Percentiles rank a stretch among this genome's conserved stretches.
These are phyloP conservation scores for Rhodomyrtus psidioides DNA, from an alignment of 441 rosid genomes.

Conservation along the genomic window DNA sequence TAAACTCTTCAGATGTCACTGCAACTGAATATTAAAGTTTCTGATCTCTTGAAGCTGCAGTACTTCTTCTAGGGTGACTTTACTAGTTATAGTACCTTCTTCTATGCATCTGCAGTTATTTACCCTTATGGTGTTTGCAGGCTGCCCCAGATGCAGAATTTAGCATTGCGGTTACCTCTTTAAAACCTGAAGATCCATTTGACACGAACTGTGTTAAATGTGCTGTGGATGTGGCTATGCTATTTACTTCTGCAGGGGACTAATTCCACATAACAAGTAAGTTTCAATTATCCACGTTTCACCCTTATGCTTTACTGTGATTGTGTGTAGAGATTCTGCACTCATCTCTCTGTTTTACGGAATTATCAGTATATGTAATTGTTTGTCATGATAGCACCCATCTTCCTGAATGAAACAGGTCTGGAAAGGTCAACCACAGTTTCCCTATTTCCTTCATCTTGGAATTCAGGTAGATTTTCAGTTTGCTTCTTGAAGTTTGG, in stretches of 20 bases:
- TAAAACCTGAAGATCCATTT: slow-evolving; percentile 81
- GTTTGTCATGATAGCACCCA: not conserved
- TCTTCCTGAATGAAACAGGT: slow-evolving; percentile 28
- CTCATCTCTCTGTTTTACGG: not conserved
- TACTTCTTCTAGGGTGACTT: not conserved
- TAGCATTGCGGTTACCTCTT: slow-evolving; percentile 84
- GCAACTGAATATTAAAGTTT: not conserved
- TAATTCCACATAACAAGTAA: slow-evolving; percentile 32
- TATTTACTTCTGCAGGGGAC: slow-evolving; percentile 15
- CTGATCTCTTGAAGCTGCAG: not conserved
- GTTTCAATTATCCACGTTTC: slow-evolving; percentile 1
- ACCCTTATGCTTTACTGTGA: not conserved
- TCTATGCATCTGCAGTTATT: not conserved
- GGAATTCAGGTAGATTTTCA: slow-evolving; percentile 68
- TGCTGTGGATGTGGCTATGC: slow-evolving; percentile 74
- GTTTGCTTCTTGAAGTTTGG: not conserved
- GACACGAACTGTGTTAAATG: slow-evolving; percentile 93
- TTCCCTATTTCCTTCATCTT: slow-evolving; percentile 86
- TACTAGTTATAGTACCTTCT: no score
- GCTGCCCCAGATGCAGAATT: slow-evolving; percentile 92
- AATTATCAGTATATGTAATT: not conserved
- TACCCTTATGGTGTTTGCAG: slow-evolving; percentile 19
- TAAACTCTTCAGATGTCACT: not conserved
- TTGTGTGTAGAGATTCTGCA: not conserved
- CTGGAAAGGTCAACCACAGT: slow-evolving; percentile 66